A percentile compares a stretch with the other conserved stretches of the same genome.
Evolutionary conservation across 257 asterid genomes (phyloP).

Genomic region (Datura wrightii): DNA sequence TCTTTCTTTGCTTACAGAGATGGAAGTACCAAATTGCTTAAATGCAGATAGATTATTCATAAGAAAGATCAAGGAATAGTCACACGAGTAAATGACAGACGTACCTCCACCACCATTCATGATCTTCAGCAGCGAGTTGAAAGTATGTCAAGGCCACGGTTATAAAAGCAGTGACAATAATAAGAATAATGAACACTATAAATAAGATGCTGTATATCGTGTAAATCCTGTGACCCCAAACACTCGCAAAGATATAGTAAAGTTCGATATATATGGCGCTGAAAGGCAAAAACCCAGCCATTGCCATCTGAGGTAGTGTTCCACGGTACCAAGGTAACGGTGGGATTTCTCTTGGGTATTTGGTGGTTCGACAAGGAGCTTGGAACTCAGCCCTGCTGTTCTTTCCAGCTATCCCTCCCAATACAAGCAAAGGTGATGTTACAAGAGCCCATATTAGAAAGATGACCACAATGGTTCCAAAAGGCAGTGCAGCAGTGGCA

Average conservation of each 20-base stretch:
- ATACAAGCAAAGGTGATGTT: conserved; percentile 45
- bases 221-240: conserved; percentile 50
- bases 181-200: conserved; percentile 41
- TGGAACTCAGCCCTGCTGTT: conserved; percentile 44
- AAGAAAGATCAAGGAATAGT: not conserved
- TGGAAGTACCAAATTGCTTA: not conserved
- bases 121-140: conserved; percentile 49
- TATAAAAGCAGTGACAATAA: conserved; percentile 44
- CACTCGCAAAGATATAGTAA: conserved; percentile 48
- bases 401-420: conserved; percentile 49
- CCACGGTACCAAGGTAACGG: conserved; percentile 46
- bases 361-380: conserved; percentile 49
- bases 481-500: conserved; percentile 48
- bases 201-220: conserved; percentile 43
- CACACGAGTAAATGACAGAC: not conserved
- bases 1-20: not conserved
- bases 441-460: conserved; percentile 48
- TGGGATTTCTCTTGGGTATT: conserved; percentile 49
- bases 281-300: conserved; percentile 50
- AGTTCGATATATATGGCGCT: conserved; percentile 47
- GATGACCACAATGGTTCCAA: conserved; percentile 45
- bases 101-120: conserved; percentile 52
- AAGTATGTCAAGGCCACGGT: conserved; percentile 45
- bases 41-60: not conserved
- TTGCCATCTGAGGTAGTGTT: conserved; percentile 49